Base-by-base conservation (phyloP, 495 filamentous ascomycete genomes). In the Trichoderma orchidacearum region DNA sequence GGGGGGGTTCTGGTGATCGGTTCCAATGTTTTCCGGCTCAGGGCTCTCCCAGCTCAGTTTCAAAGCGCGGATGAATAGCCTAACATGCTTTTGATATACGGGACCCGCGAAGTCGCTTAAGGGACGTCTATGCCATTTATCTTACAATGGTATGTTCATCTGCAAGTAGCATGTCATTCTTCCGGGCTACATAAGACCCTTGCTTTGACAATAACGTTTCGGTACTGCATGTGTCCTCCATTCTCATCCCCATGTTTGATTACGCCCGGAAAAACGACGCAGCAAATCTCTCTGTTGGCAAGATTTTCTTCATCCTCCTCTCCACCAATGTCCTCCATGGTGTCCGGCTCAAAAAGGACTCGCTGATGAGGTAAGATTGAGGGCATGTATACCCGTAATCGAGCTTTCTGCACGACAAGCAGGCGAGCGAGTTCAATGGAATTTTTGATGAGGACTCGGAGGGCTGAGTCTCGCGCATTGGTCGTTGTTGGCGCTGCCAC, bases 281-380 rank as follows among this genome's bases (percentile, higher is more conserved):
- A 71, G 55, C 68, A 67, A 18, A 75, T 72, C 53, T 81, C 77
- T 25, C 73, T 61, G 51, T 15, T 53, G 27, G 67, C 60, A 30
- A 72, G 64, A 29, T 61, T 63, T 5, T 76, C 73, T 56, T 80
- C 79, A 52, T 79, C 76, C 21, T 48, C 41, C 57, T 80, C 78
- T 25, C 75, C 78, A 31, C 76, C 74, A 41, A 80, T 73, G 61
- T 80, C 77, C 55, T 80, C 77, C 78, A 82, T 82, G 3, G 61
- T 75, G 54, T 70, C 67, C 11, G 61, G 23, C 59, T 80, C 75
- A 51, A 79, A 81, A 56, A 76, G 62, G 21, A 64, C 70, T 30
- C 60, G 66, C 56, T 80, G 75, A 60, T 78, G 69, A 2, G 68
- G 70, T 41, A 72, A 60, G 28, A 79, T 70, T 54, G 68, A 67